Evolutionary conservation across 495 filamentous ascomycete genomes (phyloP).

Genomic region (Trichoderma parareesei): DNA sequence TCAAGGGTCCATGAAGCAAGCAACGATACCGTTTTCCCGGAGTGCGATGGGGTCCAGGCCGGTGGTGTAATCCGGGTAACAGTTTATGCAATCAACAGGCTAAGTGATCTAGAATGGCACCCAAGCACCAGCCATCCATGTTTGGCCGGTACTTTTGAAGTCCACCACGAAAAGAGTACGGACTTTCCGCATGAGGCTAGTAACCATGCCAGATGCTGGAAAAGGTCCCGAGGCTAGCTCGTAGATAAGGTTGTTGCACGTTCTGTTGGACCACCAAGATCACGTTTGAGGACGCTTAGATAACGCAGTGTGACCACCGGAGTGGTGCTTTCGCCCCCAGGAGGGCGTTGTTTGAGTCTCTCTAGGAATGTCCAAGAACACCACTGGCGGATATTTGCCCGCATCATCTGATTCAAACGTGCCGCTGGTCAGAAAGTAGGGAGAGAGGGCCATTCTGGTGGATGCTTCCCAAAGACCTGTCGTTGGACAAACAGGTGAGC

Average conservation of each 20-base stretch:
- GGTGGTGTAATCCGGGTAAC: constrained; percentile 6
- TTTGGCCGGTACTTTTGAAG: constrained; percentile 3
- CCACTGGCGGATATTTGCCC: no score
- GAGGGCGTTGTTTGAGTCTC: no score
- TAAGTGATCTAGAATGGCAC: not conserved
- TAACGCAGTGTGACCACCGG: not conserved
- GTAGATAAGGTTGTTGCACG: not conserved
- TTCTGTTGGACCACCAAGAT: no score
- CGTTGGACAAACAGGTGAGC: no score
- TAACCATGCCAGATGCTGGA: not conserved
- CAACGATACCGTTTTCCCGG: not conserved
- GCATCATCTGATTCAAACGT: no score
- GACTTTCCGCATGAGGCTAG: not conserved
- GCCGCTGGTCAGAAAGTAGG: no score
- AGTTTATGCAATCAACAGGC: constrained; percentile 1
- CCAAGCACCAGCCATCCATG: not conserved
- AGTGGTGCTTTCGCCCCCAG: not conserved
- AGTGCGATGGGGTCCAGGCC: not conserved
- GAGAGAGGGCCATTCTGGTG: no score
- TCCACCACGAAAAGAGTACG: not conserved
- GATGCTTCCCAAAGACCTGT: no score
- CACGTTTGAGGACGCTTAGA: not conserved
- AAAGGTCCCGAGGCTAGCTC: constrained; percentile 1
- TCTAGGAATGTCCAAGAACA: no score
- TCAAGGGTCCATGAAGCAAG: not conserved